Base-by-base conservation (phyloP, 1,284 basidiomycete species). In the Vanrija pseudolonga region DNA sequence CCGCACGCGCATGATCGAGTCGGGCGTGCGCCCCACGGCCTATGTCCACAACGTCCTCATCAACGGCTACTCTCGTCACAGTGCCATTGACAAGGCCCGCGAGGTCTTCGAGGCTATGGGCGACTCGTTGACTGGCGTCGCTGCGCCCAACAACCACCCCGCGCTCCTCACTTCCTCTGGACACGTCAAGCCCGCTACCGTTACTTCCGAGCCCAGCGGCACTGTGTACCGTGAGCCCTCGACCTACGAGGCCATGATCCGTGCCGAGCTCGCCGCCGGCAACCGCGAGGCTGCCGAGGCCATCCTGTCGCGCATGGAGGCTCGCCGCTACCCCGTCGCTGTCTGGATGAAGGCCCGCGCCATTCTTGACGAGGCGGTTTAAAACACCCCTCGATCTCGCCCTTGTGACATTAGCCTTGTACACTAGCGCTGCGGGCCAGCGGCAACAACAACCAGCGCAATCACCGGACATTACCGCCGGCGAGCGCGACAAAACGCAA, bases 21-120 rank as follows among this genome's bases (percentile, higher is more conserved):
- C 81, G 3, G 84, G 85, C 28, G 83, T 94, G 8, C 87, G 88
- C 64, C 87, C 92, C 82, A 98, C 95, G 0, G 95, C 96, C 1
- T 99, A 98, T 75, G 89, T 98, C 60, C 89, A 88, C 43, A 98
- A 98, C 76, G 80, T 90, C 58, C 78, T 97, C 64, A 98, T 98
- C 79, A 87, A 87, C 70, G 90, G 89, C 2, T 89, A 93, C 68
- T 86, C 93, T 0, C 80, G 84, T 24, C 81, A 82, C 7, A 86
- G 87, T 6, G 80, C 87, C 45, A 80, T 96, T 50, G 84, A 84
- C 24, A 78, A 81, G 43, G 85, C 93, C 0, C 80, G 93, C 36
- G 76, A 74, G 26, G 77, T 96, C 45, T 99, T 99, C 72, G 90
- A 94, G 73, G 77, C 80, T n/a, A 82, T 98, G 74, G 78, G 79